Base-by-base conservation (phyloP, 257 asterid species). In the Lycium barbarum region DNA sequence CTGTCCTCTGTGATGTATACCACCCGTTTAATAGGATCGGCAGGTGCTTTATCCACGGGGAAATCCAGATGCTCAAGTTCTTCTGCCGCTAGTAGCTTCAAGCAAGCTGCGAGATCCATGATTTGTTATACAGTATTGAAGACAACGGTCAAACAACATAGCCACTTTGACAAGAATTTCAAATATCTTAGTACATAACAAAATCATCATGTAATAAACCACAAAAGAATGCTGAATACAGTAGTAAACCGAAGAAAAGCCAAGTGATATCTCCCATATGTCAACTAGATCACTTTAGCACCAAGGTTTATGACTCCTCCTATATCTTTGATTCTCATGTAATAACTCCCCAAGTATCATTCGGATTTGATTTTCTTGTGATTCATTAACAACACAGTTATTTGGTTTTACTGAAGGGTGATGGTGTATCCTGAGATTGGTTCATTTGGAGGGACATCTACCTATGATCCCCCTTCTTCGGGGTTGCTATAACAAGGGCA, bases 11-110 rank as follows among this genome's bases (percentile, higher is more conserved):
- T 62, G 36, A 89, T 84, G 89, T 93, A 97, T 85, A 88, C 81
- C 89, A 97, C 86, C 83, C 87, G 85, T 79, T 91, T 92, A 72
- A 95, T 49, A 22, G 95, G 92, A 84, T 86, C 80, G 58, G 38
- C 74, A 59, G 91, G 83, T 71, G 86, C 91, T 85, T 73, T 78
- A 82, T 88, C 91, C 51, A 83, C 57, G 33, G 99, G 96, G 82
- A 93, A 81, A 83, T 90, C 95, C 88, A 97, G 85, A 87, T 62
- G 94, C 89, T 91, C 94, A 67, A 97, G 97, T 83, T 95, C 98
- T 91, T 95, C 98, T 66, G 92, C 86, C 63, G 98, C 91, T 83
- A 93, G 91, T 86, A 95, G 94, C 91, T 92, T 92, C 93, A 97
- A 89, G 89, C 99, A 97, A 78, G 88, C 99, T 95, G 91, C 8